Base-by-base conservation (phyloP, 2,329 filamentous ascomycete genomes). In the Aspergillus quadrilineatus region DNA sequence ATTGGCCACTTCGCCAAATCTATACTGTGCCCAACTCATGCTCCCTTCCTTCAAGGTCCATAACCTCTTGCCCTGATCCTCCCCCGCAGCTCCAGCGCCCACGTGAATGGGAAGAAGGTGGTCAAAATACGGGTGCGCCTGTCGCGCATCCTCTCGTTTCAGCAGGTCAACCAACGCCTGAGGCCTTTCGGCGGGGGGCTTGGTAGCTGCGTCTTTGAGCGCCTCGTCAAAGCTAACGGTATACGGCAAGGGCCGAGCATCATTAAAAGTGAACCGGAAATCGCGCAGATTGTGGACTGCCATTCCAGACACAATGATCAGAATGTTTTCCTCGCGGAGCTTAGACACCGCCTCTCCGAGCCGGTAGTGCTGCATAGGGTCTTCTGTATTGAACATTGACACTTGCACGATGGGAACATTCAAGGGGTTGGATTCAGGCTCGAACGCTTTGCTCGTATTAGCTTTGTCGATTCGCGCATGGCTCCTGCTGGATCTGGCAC, bases 291-390 rank as follows among this genome's bases (percentile, higher is more conserved):
- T 89, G 64, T 89, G 87, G 22, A 89, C 88, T 0, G 87, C 86
- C 87, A 91, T 90, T 9, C 89, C 89, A 0, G 87, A 87, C 26
- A 83, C 83, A 45, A 92, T 82, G 57, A 92, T 85, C 48, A 88
- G 78, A 50, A 90, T 79, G 15, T 83, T 83, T 53, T 89, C 82
- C 14, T 89, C 84, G 14, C 89, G 82, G 1, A 92, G 79, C n/a
- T 79, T 72, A 7, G 83, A 75, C 2, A 92, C 77, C 1, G 88
- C 88, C 56, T 82, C 79, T 1, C 89, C 89, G 1, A 92, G 81
- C 3, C 77, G 78, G 71, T 87, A 88, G 68, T 92, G 89, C 66
- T 82, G 79, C 57, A 82, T 78, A 0, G 86, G 82, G 57, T 89
- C 82, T 61, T 89, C 85, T 47, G 76, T 82, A 55, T 81, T 75